Conservation (phyloP, 768 basidiomycete genomes). For the Mycena vulgaris region DNA sequence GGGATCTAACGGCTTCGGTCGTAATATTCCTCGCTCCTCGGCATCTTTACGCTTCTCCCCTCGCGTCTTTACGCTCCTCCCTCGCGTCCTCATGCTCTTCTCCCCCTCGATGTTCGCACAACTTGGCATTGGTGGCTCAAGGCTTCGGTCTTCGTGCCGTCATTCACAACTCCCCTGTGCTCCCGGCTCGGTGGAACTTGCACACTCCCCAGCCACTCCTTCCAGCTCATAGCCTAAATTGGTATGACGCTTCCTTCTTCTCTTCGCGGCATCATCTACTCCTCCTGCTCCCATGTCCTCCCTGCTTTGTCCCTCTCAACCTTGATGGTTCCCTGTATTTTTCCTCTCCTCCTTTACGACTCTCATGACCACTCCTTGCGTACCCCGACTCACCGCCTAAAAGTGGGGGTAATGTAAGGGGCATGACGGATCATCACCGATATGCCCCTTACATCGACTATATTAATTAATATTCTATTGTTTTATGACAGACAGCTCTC, state of each 20-base stretch:
- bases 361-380: neutral
- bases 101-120: constrained; percentile 2
- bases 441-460: too few relatives aligned
- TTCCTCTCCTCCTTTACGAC: neutral
- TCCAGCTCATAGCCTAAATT: neutral
- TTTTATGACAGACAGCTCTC: too few relatives aligned
- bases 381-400: neutral
- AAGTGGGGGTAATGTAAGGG: neutral
- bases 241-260: neutral
- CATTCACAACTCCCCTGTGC: constrained; percentile 1
- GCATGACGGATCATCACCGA: too few relatives aligned
- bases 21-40: neutral
- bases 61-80: neutral
- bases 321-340: neutral
- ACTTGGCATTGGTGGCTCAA: constrained; percentile 3
- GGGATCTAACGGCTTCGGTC: neutral
- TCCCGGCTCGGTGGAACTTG: constrained; percentile 4
- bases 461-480: too few relatives aligned
- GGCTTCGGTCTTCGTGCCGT: neutral
- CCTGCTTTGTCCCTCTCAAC: neutral
- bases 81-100: too few relatives aligned
- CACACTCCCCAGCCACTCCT: constrained; percentile 5
- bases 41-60: neutral
- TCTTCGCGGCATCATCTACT: constrained; percentile 1
- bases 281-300: neutral